Percentiles rank a stretch among this genome's conserved stretches.
Conservation (phyloP, 345 rosid genomes). For the Raphanus raphanistrum region DNA sequence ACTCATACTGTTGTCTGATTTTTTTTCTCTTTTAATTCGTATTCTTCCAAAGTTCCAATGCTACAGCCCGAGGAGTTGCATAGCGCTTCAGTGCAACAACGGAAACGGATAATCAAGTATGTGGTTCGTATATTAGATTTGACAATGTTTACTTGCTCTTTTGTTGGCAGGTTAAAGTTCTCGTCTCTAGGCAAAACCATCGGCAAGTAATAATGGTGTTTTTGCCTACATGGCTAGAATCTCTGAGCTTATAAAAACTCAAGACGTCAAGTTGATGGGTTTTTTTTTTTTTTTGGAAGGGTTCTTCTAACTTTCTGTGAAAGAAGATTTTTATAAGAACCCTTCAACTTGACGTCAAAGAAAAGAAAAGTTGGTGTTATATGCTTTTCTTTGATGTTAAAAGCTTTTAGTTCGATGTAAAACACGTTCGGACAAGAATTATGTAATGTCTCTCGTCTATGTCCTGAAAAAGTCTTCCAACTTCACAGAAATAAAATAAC, state of each 20-base stretch:
- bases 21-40: too few species aligned
- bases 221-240: background rate
- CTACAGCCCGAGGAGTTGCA: background rate
- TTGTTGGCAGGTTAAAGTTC: background rate
- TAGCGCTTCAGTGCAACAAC: background rate
- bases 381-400: too few species aligned
- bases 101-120: background rate
- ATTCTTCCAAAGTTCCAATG: background rate
- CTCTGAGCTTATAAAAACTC: background rate
- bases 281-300: background rate
- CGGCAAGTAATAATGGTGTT: background rate
- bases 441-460: background rate
- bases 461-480: background rate
- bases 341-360: too few species aligned
- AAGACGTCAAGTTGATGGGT: background rate
- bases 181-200: background rate
- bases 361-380: too few species aligned
- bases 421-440: too few species aligned
- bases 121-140: background rate
- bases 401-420: too few species aligned
- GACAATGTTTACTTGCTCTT: background rate
- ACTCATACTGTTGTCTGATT: too few species aligned
- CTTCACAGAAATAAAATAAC: background rate
- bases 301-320: background rate
- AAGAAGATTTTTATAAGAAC: background rate